Evolutionary conservation across 805 yeast genomes (phyloP).

Genomic region (Cyberlindnera euphorbiae): DNA sequence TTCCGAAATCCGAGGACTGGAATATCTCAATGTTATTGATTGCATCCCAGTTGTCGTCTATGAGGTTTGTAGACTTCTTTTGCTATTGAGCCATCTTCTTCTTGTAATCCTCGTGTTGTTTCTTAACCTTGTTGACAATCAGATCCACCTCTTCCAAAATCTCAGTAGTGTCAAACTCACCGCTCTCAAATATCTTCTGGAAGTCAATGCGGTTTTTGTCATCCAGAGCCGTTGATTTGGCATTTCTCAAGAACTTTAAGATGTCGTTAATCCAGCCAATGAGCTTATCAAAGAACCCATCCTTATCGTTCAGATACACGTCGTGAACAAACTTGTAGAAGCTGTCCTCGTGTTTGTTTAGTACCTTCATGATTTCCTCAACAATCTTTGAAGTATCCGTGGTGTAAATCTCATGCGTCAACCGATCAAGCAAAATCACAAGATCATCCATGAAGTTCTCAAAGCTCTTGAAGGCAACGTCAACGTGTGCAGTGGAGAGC

Average conservation of each 20-base stretch:
- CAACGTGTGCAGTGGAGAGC: constrained; percentile 61
- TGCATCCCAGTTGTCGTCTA: constrained; percentile 39
- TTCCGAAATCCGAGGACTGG: constrained; percentile 42
- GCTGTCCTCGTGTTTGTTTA: constrained; percentile 67
- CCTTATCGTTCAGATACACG: constrained; percentile 73
- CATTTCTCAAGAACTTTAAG: constrained; percentile 56
- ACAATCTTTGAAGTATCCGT: constrained; percentile 60
- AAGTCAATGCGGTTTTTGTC: constrained; percentile 41
- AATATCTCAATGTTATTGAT: constrained; percentile 39
- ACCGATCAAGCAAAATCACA: constrained; percentile 47
- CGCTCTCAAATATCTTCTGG: constrained; percentile 26
- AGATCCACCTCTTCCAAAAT: constrained; percentile 35
- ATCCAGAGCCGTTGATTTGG: constrained; percentile 36
- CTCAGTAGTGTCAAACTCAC: constrained; percentile 24
- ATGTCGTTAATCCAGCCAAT: constrained; percentile 71
- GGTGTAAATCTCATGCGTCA: constrained; percentile 44
- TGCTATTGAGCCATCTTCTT: constrained; percentile 22
- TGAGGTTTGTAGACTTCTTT: constrained; percentile 16
- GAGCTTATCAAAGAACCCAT: constrained; percentile 65
- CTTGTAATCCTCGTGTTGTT: constrained; percentile 30
- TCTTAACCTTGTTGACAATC: constrained; percentile 32
- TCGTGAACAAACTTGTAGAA: constrained; percentile 75
- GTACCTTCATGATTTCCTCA: constrained; percentile 55
- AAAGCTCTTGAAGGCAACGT: constrained; percentile 58
- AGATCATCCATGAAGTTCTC: constrained; percentile 66